Percentiles rank a stretch among this genome's conserved stretches.
phyloP scores from a whole-genome alignment of 441 rosid species.

The Erysimum pusillum region DNA sequence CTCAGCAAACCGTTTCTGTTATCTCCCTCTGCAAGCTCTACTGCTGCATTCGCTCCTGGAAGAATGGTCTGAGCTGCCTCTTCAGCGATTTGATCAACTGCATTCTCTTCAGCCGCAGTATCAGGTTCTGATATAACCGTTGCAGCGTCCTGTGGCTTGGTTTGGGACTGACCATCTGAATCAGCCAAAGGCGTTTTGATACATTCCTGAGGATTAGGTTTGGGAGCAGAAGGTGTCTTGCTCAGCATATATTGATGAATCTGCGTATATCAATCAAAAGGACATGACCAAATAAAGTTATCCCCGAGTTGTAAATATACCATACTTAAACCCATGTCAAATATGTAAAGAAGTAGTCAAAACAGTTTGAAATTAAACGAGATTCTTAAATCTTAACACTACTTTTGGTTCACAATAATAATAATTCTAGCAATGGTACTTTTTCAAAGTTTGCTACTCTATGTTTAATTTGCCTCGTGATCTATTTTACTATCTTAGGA shows the following conservation, averaged over 20 bases:
- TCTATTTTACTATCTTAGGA: neutral
- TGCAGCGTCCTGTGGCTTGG: slow-evolving; percentile 42
- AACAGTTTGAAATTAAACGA: neutral
- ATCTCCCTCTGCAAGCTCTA: slow-evolving; percentile 40
- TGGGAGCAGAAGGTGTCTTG: slow-evolving; percentile 73
- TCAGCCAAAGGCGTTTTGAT: slow-evolving; percentile 48
- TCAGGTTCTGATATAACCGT: slow-evolving; percentile 27
- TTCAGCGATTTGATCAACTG: slow-evolving; percentile 37
- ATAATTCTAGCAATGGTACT: neutral
- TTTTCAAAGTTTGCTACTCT: neutral
- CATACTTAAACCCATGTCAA: neutral
- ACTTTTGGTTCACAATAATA: neutral
- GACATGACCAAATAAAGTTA: neutral
- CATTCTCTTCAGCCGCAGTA: slow-evolving; percentile 20
- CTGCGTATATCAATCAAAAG: slow-evolving; percentile 49
- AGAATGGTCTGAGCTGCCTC: slow-evolving; percentile 39
- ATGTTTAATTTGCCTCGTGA: slow-evolving; percentile 9
- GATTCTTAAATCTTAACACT: neutral
- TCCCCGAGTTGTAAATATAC: neutral
- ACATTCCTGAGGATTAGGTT: slow-evolving; percentile 39
- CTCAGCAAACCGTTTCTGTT: slow-evolving; percentile 48
- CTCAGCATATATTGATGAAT: slow-evolving; percentile 82
- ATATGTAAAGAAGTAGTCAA: neutral
- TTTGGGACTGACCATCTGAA: slow-evolving; percentile 34
- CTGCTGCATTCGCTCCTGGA: slow-evolving; percentile 43